Evolutionary conservation across 169 alveolate genomes (phyloP).

Genomic region (Plasmodium vinckei): DNA sequence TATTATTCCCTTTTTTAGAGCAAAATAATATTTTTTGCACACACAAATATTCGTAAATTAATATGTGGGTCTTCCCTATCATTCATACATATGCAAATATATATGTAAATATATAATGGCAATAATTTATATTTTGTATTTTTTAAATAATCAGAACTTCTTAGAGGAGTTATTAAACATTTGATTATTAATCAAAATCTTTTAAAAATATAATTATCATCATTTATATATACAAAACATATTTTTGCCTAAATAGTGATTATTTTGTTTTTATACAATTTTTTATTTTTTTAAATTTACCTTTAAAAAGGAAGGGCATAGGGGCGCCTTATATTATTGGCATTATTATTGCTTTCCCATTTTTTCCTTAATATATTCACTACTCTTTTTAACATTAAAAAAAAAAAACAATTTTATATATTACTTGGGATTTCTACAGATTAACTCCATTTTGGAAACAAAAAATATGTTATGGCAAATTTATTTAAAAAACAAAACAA

Average conservation of each 20-base stretch:
- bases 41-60: constrained; percentile 5
- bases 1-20: too few relatives aligned
- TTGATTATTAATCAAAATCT: constrained; percentile 68
- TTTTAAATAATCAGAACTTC: constrained; percentile 59
- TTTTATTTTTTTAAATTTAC: neutral
- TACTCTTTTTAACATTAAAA: too few relatives aligned
- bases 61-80: neutral
- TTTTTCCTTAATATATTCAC: neutral
- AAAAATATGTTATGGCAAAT: neutral
- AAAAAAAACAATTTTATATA: too few relatives aligned
- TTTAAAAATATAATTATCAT: constrained; percentile 28
- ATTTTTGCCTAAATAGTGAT: neutral
- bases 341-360: neutral
- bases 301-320: neutral
- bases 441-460: too few relatives aligned
- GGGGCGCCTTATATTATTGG: neutral
- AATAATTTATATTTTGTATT: constrained; percentile 15
- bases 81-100: neutral
- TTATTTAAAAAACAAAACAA: neutral
- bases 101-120: neutral
- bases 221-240: constrained; percentile 39
- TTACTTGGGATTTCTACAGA: too few relatives aligned
- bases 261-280: neutral
- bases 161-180: constrained; percentile 70
- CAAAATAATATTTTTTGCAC: neutral